Evolutionary conservation across 169 alveolate genomes (phyloP).

Genomic region (Pseudocohnilembus persalinus): DNA sequence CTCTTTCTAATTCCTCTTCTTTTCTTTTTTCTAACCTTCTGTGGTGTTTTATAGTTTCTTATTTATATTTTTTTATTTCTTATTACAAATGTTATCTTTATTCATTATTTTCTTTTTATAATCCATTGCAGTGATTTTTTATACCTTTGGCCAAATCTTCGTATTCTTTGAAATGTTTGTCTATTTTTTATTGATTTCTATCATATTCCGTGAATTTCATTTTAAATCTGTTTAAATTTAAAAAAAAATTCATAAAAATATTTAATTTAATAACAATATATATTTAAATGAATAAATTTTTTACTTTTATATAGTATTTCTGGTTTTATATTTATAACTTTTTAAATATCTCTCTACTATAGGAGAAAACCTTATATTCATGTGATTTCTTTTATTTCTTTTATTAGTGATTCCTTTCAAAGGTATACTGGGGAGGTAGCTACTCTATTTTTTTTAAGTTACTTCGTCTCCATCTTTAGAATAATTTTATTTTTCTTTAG

Average conservation of each 20-base stretch:
- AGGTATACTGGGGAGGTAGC: background rate
- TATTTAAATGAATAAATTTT: too few species aligned
- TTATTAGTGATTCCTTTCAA: background rate
- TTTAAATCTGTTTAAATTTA: constrained; percentile 32
- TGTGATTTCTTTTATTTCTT: constrained; percentile 41
- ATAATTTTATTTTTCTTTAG: constrained; percentile 7
- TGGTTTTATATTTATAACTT: constrained; percentile 32
- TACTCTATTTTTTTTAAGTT: too few species aligned
- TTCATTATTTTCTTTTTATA: constrained; percentile 24
- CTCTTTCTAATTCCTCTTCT: constrained; percentile 51
- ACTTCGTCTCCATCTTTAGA: background rate
- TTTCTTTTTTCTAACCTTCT: constrained; percentile 49
- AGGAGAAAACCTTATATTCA: constrained; percentile 44
- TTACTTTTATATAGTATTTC: background rate
- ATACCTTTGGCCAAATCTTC: constrained; percentile 34
- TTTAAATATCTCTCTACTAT: constrained; percentile 28
- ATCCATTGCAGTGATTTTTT: constrained; percentile 19
- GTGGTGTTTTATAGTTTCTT: constrained; percentile 49
- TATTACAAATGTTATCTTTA: constrained; percentile 29
- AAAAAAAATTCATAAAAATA: too few species aligned
- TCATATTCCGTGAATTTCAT: constrained; percentile 48
- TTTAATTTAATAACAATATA: too few species aligned
- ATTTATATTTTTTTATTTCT: constrained; percentile 30
- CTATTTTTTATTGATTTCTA: constrained; percentile 34
- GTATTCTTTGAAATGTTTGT: constrained; percentile 28